These are phyloP conservation scores for Stachybotrys echinatus DNA, from an alignment of 2,329 filamentous ascomycete genomes.

Conservation along the genomic window DNA sequence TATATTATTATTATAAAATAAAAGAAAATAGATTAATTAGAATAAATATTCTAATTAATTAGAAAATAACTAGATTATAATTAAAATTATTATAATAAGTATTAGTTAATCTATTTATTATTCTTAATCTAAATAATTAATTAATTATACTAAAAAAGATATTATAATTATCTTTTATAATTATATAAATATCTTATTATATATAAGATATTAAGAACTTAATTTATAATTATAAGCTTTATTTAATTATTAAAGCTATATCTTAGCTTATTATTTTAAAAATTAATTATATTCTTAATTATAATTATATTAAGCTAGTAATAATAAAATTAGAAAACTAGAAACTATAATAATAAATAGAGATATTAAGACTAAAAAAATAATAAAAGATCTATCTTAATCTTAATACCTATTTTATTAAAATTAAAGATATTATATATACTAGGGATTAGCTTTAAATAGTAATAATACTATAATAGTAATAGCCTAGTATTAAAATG, in stretches of 20 bases:
- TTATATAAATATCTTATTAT: not conserved
- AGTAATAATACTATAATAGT: no score
- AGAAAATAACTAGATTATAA: not conserved
- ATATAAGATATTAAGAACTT: not conserved
- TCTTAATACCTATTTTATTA: not conserved
- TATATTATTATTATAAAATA: not conserved
- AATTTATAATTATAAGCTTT: not conserved
- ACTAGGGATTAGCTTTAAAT: no score
- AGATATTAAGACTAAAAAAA: not conserved
- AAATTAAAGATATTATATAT: slow-evolving; percentile 1
- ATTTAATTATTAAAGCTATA: no score
- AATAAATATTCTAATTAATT: not conserved
- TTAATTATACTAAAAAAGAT: not conserved
- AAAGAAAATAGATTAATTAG: not conserved
- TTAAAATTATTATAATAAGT: not conserved
- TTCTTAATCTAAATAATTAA: not conserved
- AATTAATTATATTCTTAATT: no score
- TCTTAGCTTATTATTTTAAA: no score
- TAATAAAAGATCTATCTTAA: not conserved
- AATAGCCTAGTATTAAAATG: no score
- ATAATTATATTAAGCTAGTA: not conserved
- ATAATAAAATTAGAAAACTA: not conserved
- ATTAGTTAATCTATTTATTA: not conserved
- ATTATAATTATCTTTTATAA: not conserved
- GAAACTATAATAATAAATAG: not conserved